Percentiles rank a stretch among this genome's conserved stretches.
Conservation (phyloP, 164 flowering plant genomes). For the Umbellularia californica region DNA sequence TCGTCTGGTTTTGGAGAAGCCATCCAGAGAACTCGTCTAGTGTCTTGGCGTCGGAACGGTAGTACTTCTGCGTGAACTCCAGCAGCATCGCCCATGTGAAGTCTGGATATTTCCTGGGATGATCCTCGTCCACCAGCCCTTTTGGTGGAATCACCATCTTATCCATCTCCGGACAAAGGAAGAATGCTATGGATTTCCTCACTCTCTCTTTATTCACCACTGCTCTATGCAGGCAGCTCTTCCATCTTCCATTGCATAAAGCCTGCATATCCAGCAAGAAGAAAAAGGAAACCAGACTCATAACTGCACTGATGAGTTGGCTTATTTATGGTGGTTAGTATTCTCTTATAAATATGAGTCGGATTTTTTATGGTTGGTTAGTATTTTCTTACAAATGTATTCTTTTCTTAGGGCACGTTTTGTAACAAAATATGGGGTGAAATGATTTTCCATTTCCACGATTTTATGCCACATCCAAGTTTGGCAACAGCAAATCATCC, state of each 20-base stretch:
- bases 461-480: too few relatives aligned
- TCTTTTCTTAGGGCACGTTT: too few relatives aligned
- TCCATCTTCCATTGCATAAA: constrained; percentile 58
- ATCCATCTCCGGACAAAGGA: constrained; percentile 50
- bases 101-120: constrained; percentile 61
- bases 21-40: constrained; percentile 44
- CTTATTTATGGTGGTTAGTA: too few relatives aligned
- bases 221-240: constrained; percentile 80
- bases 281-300: not conserved
- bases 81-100: constrained; percentile 57
- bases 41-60: constrained; percentile 60
- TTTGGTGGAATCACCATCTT: constrained; percentile 56
- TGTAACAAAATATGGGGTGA: too few relatives aligned
- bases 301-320: too few relatives aligned
- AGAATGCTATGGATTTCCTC: constrained; percentile 66
- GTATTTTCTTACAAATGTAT: too few relatives aligned
- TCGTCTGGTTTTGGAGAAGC: constrained; percentile 6
- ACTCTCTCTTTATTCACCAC: constrained; percentile 49
- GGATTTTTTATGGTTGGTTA: too few relatives aligned
- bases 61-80: constrained; percentile 61
- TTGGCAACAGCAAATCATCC: too few relatives aligned
- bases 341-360: too few relatives aligned
- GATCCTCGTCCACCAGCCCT: constrained; percentile 21
- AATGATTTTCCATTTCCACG: too few relatives aligned
- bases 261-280: constrained; percentile 34